Evolutionary conservation across 202 grass and related monocot genomes (phyloP), one percentile per base, ranked within the genome.

Genomic region (Sporobolus alterniflorus): DNA sequence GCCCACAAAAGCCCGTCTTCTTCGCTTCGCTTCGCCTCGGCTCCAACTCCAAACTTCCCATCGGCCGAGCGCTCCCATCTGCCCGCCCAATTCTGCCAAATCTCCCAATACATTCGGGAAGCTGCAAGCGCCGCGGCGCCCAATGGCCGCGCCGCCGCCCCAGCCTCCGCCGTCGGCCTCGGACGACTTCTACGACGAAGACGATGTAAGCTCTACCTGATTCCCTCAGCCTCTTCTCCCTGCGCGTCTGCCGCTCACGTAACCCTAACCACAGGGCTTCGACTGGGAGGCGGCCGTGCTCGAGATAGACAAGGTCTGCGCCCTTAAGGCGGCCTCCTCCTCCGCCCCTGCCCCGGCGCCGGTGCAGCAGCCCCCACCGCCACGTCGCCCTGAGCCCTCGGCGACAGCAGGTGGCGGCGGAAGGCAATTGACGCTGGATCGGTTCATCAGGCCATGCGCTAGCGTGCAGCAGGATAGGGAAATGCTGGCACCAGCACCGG

Each of bases 261-360:
- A 90, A 82, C 86, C 88, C 75, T 91, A 93, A 78, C 49, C 34
- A 13, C 73, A 78, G 76, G 75, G 50, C 59, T 88, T 95, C 85
- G 95, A 94, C 36, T 98, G 95, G 92, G 92, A 98, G 17, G 92
- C 92, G 62, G 92, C 90, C 54, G 90, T 82, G 48, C 76, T 39
- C 22, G 92, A 94, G 82, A 93, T 93, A 44, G 92, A 95, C 67
- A 55, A 65, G 50, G 86, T 84, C 39, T 93, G 88, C 83, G 76
- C 81, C 36, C 40, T 77, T 7, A 81, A 83, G 22, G 68, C 69
- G 20, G 39, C 64, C 21, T 81, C 94, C 43, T 54, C 86, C 14
- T 33, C 69, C 30, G 17, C 44, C 73, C 25, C 69, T 30, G 4
- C 72, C 17, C 20, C 32, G 20, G 54, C 40, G 36, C 13, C 13